phyloP scores from a whole-genome alignment of 371 early-diverging fungal genomes.

The Mucor circinelloides region DNA sequence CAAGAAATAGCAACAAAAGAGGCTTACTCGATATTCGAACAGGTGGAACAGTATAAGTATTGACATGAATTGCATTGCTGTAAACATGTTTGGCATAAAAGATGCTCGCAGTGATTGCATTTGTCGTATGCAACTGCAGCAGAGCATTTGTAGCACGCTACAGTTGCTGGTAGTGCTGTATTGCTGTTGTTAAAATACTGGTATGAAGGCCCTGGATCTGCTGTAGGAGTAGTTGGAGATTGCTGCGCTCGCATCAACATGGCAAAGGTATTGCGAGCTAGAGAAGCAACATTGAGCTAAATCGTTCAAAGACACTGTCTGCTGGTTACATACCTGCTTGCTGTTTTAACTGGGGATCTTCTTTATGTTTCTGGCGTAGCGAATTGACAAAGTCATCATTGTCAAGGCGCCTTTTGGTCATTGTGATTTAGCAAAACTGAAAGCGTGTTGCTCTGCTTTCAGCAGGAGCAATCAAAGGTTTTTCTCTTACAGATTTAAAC shows the following conservation, averaged over 20 bases:
- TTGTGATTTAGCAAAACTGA: slow-evolving; percentile 1
- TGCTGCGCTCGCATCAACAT: slow-evolving; percentile 25
- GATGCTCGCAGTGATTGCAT: neutral
- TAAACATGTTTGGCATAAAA: slow-evolving; percentile 13
- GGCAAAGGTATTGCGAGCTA: slow-evolving; percentile 21
- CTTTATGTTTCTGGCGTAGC: slow-evolving; percentile 20
- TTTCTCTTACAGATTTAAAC: neutral
- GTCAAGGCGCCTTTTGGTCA: slow-evolving; percentile 27
- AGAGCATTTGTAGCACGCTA: neutral
- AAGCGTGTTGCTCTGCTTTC: neutral
- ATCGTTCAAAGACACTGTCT: neutral
- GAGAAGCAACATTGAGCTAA: neutral
- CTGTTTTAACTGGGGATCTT: slow-evolving; percentile 18
- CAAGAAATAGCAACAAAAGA: no score
- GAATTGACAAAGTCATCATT: slow-evolving; percentile 25
- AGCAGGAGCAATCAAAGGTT: neutral
- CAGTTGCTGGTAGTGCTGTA: neutral
- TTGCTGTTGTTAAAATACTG: slow-evolving; percentile 4
- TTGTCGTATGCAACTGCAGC: neutral
- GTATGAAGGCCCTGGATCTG: neutral
- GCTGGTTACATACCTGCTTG: slow-evolving; percentile 3
- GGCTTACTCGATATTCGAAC: slow-evolving; percentile 23
- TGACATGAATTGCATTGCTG: slow-evolving; percentile 20
- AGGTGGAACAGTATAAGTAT: slow-evolving; percentile 11
- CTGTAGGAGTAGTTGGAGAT: neutral